These are phyloP conservation scores for Aspergillus ochraceus DNA, from an alignment of 2,329 filamentous ascomycete genomes.

Conservation along the genomic window DNA sequence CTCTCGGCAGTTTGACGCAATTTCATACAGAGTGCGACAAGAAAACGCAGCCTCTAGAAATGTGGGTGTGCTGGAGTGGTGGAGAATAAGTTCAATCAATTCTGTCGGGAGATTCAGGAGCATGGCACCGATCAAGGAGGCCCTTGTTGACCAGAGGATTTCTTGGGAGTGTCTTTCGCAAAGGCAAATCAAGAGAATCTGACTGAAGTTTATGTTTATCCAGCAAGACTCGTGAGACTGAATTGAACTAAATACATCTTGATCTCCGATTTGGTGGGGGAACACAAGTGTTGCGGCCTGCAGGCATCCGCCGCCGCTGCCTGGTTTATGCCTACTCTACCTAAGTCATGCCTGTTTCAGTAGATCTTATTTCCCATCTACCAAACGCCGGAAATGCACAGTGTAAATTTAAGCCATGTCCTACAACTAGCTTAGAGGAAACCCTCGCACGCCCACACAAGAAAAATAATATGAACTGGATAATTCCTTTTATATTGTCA, in stretches of 20 bases:
- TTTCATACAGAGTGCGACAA: conserved; percentile 35
- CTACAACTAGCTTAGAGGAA: background rate
- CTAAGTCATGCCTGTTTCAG: no score
- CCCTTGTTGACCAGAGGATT: background rate
- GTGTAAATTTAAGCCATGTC: background rate
- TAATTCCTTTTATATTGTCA: background rate
- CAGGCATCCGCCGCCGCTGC: background rate
- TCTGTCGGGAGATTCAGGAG: conserved; percentile 40
- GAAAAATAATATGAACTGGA: background rate
- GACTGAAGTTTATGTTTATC: no score
- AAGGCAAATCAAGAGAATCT: background rate
- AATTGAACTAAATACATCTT: background rate
- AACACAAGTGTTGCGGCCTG: background rate
- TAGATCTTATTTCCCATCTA: background rate
- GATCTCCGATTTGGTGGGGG: background rate
- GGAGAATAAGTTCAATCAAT: conserved; percentile 40
- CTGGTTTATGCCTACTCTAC: no score
- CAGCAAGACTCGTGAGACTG: no score
- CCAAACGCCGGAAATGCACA: background rate
- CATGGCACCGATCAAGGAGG: conserved; percentile 20
- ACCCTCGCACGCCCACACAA: background rate
- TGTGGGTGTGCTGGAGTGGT: conserved; percentile 31
- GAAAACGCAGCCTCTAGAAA: conserved; percentile 40
- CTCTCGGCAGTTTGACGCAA: conserved; percentile 36
- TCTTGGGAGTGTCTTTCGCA: background rate